A percentile compares a stretch with the other conserved stretches of the same genome.
Conservation (phyloP, 768 basidiomycete species). For the Rhodotorula sphaerocarpa region DNA sequence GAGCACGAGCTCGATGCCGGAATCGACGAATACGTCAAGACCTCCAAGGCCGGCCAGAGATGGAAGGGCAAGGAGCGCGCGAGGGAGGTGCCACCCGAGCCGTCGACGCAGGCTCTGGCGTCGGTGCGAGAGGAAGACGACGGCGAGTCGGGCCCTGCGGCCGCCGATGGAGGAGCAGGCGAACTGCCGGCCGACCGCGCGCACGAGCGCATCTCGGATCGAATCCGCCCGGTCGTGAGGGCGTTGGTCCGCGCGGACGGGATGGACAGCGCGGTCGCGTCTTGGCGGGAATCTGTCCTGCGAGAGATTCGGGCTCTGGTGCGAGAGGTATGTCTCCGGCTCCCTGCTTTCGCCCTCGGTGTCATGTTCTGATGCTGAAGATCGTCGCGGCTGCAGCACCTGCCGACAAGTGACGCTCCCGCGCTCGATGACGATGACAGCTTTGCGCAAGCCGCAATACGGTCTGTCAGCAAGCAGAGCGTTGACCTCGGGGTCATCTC, state of each 20-base stretch:
- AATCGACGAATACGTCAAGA: slow-evolving; percentile 62
- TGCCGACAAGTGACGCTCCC: slow-evolving; percentile 12
- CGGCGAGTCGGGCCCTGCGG: background rate
- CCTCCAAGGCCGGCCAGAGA: slow-evolving; percentile 43
- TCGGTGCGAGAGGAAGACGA: slow-evolving; percentile 2
- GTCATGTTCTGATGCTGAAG: background rate
- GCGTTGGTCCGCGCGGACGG: slow-evolving; percentile 57
- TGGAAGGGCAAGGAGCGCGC: slow-evolving; percentile 41
- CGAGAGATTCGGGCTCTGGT: slow-evolving; percentile 46
- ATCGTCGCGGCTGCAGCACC: slow-evolving; percentile 9
- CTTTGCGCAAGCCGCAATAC: slow-evolving; percentile 17
- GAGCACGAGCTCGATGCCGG: slow-evolving; percentile 54
- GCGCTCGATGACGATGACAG: slow-evolving; percentile 27
- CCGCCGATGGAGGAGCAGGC: background rate
- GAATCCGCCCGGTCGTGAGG: slow-evolving; percentile 60
- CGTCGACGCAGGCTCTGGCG: background rate
- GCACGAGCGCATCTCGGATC: slow-evolving; percentile 33
- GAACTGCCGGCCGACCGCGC: background rate
- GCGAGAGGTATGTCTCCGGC: slow-evolving; percentile 43
- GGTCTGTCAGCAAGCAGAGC: slow-evolving; percentile 22
- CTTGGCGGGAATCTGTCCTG: slow-evolving; percentile 43
- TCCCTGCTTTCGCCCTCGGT: slow-evolving; percentile 43
- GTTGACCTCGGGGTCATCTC: slow-evolving; percentile 28
- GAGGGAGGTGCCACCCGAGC: slow-evolving; percentile 45
- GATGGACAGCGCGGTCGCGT: slow-evolving; percentile 38